These are phyloP conservation scores for Eucalyptus regnans DNA, from an alignment of 345 rosid genomes.

Conservation along the genomic window DNA sequence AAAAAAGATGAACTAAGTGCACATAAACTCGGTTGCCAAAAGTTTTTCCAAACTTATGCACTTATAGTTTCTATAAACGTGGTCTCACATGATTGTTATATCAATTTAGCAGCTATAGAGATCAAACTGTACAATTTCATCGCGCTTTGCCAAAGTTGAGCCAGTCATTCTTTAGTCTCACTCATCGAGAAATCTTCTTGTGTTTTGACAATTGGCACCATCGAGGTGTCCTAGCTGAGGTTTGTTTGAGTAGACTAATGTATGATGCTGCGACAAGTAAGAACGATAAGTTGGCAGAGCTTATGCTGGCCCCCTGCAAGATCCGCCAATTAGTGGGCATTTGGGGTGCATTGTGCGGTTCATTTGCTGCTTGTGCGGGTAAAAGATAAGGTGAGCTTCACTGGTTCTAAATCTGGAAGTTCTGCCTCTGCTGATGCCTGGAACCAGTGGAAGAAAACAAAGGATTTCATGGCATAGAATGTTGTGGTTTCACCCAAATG, in stretches of 20 bases:
- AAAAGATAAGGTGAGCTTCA: not conserved
- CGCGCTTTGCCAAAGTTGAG: not conserved
- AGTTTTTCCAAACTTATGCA: not conserved
- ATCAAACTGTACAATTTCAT: not conserved
- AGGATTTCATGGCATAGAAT: not conserved
- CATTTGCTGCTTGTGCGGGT: rapidly evolving
- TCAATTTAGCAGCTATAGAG: not conserved
- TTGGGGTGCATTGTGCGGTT: not conserved
- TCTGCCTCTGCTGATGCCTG: not conserved
- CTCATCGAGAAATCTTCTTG: not conserved
- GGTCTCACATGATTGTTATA: not conserved
- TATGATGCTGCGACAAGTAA: not conserved
- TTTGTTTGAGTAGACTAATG: rapidly evolving
- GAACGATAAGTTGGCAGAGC: not conserved
- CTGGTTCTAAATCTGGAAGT: not conserved
- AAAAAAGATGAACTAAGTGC: not conserved
- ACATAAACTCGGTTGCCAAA: not conserved
- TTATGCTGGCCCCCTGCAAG: not conserved
- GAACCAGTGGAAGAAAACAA: not conserved
- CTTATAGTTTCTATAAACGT: not conserved
- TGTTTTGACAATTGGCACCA: not conserved
- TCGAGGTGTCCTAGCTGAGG: not conserved
- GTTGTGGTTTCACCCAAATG: not conserved
- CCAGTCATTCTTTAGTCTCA: not conserved
- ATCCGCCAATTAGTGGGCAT: not conserved